Conservation (phyloP, 2,329 filamentous ascomycete species). For the Fusarium citri region DNA sequence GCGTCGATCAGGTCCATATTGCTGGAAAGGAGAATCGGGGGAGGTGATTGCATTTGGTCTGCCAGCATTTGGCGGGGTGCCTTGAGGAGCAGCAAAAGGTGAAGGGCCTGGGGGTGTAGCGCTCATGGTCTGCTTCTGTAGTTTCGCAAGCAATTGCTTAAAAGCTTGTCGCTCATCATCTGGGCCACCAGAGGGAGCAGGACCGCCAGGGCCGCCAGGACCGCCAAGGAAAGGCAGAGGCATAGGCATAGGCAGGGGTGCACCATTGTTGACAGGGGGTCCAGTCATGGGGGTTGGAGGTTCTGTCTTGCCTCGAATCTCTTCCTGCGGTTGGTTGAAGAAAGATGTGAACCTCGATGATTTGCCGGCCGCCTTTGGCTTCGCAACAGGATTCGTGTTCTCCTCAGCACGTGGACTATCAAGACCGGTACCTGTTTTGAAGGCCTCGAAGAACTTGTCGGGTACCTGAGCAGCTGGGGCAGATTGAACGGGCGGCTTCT, state of each 20-base stretch:
- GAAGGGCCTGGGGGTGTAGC: constrained; percentile 60
- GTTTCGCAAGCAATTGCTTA: constrained; percentile 82
- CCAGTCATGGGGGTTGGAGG: constrained; percentile 57
- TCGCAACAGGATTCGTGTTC: constrained; percentile 57
- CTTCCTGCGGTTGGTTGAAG: constrained; percentile 66
- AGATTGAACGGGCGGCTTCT: constrained; percentile 67
- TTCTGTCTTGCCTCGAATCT: constrained; percentile 62
- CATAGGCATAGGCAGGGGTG: constrained; percentile 37
- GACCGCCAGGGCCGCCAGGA: constrained; percentile 42
- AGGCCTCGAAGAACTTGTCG: constrained; percentile 81
- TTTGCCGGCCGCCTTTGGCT: constrained; percentile 70
- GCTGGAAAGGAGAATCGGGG: constrained; percentile 60
- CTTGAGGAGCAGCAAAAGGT: constrained; percentile 57
- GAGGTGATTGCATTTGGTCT: constrained; percentile 58
- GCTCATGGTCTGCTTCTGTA: constrained; percentile 69
- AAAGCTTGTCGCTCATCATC: constrained; percentile 88
- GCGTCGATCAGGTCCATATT: constrained; percentile 59
- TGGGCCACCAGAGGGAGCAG: constrained; percentile 53
- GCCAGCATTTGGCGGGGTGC: constrained; percentile 41
- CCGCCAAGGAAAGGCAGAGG: too few relatives aligned
- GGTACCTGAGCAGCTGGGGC: constrained; percentile 75
- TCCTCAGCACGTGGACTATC: constrained; percentile 66
- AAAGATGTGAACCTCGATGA: constrained; percentile 90
- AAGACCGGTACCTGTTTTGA: constrained; percentile 55
- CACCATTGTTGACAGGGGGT: constrained; percentile 29